phyloP scores from a whole-genome alignment of 1,284 basidiomycete genomes.

The Inonotus obliquus region DNA sequence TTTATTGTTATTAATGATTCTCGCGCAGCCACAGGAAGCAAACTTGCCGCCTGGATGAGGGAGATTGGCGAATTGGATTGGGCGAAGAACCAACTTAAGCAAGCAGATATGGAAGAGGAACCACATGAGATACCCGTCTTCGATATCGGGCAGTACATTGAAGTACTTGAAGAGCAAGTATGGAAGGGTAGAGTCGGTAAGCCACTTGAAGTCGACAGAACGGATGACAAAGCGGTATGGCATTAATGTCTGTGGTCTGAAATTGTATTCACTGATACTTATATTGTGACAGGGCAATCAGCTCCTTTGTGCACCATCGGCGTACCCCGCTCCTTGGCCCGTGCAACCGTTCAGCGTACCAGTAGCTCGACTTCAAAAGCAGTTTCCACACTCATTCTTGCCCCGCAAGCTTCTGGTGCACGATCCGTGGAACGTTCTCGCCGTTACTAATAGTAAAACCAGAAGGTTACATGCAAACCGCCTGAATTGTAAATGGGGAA shows the following conservation, averaged over 20 bases:
- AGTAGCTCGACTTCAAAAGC: constrained; percentile 19
- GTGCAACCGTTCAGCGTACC: constrained; percentile 26
- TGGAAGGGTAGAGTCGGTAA: constrained; percentile 8
- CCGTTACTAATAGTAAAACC: not conserved
- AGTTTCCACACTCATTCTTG: constrained; percentile 22
- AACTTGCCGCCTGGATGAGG: constrained; percentile 32
- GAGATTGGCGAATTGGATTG: constrained; percentile 30
- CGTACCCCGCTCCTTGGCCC: constrained; percentile 35
- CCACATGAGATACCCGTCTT: constrained; percentile 31
- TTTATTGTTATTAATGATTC: not conserved
- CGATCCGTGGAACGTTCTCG: constrained; percentile 23
- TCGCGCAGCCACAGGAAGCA: constrained; percentile 33
- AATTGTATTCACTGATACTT: not conserved
- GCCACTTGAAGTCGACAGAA: constrained; percentile 10
- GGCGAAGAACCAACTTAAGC: constrained; percentile 31
- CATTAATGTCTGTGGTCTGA: not conserved
- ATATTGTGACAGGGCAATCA: constrained; percentile 15
- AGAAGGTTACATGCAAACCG: not conserved
- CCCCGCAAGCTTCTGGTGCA: constrained; percentile 27
- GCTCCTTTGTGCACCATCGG: constrained; percentile 26
- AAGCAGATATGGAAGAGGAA: constrained; percentile 34
- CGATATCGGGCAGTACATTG: constrained; percentile 27
- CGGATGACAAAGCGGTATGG: not conserved
- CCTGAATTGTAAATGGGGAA: constrained; percentile 10
- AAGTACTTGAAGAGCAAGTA: constrained; percentile 22